Conservation (phyloP, 768 basidiomycete genomes). For the Pleurotus djamor region DNA sequence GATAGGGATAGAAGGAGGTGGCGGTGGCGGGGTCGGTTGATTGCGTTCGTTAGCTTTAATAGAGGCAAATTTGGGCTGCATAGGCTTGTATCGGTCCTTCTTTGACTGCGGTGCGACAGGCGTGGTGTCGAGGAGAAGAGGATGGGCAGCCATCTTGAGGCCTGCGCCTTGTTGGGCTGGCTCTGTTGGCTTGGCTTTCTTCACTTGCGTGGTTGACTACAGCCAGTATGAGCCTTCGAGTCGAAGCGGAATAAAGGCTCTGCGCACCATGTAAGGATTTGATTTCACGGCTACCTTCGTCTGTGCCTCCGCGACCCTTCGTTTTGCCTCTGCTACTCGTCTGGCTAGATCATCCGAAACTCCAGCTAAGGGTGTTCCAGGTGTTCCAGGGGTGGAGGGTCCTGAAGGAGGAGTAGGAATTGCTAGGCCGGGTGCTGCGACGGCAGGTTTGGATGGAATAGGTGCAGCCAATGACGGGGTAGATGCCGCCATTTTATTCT, state of each 20-base stretch:
- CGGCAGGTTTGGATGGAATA: slow-evolving; percentile 33
- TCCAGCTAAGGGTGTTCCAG: slow-evolving; percentile 27
- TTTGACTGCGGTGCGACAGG: slow-evolving; percentile 63
- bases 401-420: slow-evolving; percentile 40
- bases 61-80: slow-evolving; percentile 98
- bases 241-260: background rate
- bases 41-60: slow-evolving; percentile 90
- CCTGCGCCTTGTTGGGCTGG: slow-evolving; percentile 78
- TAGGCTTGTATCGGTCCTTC: slow-evolving; percentile 94
- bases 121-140: slow-evolving; percentile 72
- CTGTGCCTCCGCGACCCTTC: slow-evolving; percentile 80
- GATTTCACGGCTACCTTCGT: slow-evolving; percentile 72
- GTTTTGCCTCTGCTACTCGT: slow-evolving; percentile 82
- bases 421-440: slow-evolving; percentile 21
- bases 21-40: slow-evolving; percentile 58
- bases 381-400: slow-evolving; percentile 18
- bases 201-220: slow-evolving; percentile 54
- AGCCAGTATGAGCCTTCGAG: background rate
- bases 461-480: slow-evolving; percentile 32
- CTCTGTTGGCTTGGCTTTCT: slow-evolving; percentile 54
- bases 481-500: slow-evolving; percentile 28
- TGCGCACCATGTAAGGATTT: slow-evolving; percentile 81
- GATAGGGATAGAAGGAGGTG: slow-evolving; percentile 33
- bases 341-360: slow-evolving; percentile 64
- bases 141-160: slow-evolving; percentile 89